Evolutionary conservation across 2,329 filamentous ascomycete genomes (phyloP).

Genomic region (Neofusicoccum umdonicola): DNA sequence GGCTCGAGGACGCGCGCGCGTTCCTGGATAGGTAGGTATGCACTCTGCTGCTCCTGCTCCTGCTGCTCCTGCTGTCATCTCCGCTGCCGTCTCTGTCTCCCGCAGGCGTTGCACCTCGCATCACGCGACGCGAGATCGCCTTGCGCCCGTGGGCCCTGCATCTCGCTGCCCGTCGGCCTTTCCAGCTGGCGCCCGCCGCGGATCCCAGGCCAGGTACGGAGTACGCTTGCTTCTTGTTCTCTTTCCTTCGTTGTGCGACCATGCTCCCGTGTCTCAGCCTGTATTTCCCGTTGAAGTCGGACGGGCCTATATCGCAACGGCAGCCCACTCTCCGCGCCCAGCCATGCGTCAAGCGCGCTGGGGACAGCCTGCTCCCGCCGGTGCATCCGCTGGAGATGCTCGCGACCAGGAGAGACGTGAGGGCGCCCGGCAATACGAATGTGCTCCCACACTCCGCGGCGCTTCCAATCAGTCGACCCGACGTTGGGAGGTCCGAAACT

Average conservation of each 20-base stretch:
- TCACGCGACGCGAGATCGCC: neutral
- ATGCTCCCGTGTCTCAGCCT: neutral
- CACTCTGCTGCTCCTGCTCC: neutral
- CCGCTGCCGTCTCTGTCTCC: neutral
- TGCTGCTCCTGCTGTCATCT: neutral
- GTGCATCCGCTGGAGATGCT: neutral
- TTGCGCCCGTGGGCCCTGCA: neutral
- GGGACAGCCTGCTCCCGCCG: neutral
- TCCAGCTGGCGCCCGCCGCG: neutral
- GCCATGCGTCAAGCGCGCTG: neutral
- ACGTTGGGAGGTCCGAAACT: neutral
- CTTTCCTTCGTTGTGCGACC: neutral
- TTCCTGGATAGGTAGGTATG: neutral
- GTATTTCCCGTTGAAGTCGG: neutral
- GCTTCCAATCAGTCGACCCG: neutral
- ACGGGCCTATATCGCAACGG: neutral
- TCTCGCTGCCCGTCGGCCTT: neutral
- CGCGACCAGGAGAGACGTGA: neutral
- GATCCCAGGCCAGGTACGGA: too few species aligned
- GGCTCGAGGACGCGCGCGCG: neutral
- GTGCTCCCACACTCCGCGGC: neutral
- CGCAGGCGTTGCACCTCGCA: slow-evolving; percentile 6
- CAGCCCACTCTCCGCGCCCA: neutral
- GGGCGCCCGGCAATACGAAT: neutral
- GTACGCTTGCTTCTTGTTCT: neutral